Percentiles rank a stretch among this genome's conserved stretches.
Evolutionary conservation across 345 rosid species (phyloP).

Genomic region (Citrus australasica): DNA sequence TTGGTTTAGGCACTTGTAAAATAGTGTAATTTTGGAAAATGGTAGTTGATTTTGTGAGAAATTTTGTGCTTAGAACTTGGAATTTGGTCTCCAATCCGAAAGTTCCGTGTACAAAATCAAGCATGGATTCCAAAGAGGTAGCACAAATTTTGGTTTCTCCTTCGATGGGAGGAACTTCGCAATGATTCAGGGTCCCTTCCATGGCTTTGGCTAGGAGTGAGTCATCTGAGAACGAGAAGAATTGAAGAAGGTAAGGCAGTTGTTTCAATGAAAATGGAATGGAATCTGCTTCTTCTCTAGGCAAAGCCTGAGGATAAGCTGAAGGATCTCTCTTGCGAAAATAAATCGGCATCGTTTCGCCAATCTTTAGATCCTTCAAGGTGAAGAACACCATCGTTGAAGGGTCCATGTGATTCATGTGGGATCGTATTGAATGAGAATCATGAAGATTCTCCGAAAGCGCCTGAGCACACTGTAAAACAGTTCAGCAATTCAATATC

Average conservation of each 20-base stretch:
- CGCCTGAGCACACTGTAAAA: not conserved
- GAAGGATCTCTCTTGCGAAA: not conserved
- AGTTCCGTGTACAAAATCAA: no score
- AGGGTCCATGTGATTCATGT: not conserved
- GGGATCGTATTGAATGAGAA: not conserved
- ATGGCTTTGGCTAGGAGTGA: constrained; percentile 22
- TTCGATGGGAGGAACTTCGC: constrained; percentile 12
- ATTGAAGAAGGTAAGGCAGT: constrained; percentile 7
- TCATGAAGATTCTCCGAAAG: not conserved
- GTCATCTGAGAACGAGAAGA: constrained; percentile 16
- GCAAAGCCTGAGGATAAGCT: not conserved
- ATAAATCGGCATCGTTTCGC: not conserved
- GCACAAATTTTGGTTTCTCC: constrained; percentile 26
- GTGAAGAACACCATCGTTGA: not conserved
- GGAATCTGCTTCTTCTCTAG: constrained; percentile 19
- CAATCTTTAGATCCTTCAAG: not conserved
- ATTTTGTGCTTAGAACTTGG: no score
- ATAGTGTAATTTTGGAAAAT: constrained; percentile 15
- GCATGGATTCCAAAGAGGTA: not conserved
- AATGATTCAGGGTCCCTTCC: constrained; percentile 12
- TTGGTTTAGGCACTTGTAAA: constrained; percentile 5
- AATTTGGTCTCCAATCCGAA: no score
- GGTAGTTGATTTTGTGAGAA: no score
- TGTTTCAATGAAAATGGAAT: constrained; percentile 19
- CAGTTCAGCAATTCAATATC: not conserved